These are phyloP conservation scores for Chloranthus sessilifolius DNA, from an alignment of 164 flowering plant genomes.

Conservation along the genomic window DNA sequence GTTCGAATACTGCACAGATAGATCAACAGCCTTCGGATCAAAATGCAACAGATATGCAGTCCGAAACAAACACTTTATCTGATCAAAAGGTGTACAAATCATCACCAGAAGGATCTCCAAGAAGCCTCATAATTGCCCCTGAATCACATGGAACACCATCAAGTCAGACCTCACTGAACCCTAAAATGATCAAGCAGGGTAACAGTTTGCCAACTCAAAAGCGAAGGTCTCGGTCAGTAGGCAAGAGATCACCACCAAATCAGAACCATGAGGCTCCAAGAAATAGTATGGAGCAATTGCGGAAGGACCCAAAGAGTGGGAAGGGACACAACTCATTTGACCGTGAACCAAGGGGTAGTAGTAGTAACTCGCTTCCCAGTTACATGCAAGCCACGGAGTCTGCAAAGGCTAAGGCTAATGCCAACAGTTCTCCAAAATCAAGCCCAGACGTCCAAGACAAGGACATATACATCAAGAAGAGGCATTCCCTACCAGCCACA, in stretches of 20 bases:
- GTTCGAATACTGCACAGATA: slow-evolving; percentile 12
- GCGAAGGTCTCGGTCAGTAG: slow-evolving; percentile 32
- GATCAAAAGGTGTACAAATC: slow-evolving; percentile 27
- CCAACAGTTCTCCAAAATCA: slow-evolving; percentile 68
- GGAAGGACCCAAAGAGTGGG: slow-evolving; percentile 52
- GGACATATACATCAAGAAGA: slow-evolving; percentile 57
- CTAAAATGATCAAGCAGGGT: slow-evolving; percentile 36
- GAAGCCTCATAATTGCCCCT: slow-evolving; percentile 47
- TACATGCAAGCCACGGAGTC: slow-evolving; percentile 99
- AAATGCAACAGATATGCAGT: slow-evolving; percentile 24
- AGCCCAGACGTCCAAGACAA: slow-evolving; percentile 83
- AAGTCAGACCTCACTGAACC: slow-evolving; percentile 56
- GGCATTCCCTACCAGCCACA: slow-evolving; percentile 70
- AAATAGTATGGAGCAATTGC: slow-evolving; percentile 44
- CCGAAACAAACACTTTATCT: slow-evolving; percentile 21
- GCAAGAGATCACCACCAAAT: slow-evolving; percentile 47
- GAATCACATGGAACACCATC: slow-evolving; percentile 85
- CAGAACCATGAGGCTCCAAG: slow-evolving; percentile 37
- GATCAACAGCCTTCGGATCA: slow-evolving; percentile 26
- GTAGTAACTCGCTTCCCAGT: slow-evolving; percentile 61
- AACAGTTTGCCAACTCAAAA: slow-evolving; percentile 35
- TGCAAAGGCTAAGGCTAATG: slow-evolving; percentile 74
- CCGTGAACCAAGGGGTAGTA: slow-evolving; percentile 62
- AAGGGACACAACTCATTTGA: slow-evolving; percentile 71
- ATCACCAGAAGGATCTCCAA: slow-evolving; percentile 70